Evolutionary conservation across 2,329 filamentous ascomycete genomes (phyloP).

Genomic region (Claviceps purpurea): DNA sequence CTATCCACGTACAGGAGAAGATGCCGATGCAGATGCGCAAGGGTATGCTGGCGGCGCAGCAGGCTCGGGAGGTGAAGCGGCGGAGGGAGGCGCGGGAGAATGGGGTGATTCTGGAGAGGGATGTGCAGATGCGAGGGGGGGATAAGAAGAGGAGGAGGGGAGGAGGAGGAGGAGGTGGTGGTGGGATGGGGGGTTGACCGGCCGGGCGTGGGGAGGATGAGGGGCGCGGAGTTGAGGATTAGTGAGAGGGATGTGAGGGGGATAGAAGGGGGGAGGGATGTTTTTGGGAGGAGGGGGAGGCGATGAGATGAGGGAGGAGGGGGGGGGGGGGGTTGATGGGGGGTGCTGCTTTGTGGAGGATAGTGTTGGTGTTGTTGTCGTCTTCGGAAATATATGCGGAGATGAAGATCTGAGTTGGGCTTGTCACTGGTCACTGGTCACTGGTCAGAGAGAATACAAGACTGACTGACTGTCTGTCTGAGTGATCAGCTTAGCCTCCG

Average conservation of each 20-base stretch:
- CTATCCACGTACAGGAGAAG: constrained; percentile 62
- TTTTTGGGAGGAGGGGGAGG: constrained; percentile 28
- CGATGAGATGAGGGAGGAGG: constrained; percentile 10
- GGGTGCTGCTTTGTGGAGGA: background rate
- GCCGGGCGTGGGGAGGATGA: constrained; percentile 69
- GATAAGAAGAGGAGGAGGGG: constrained; percentile 23
- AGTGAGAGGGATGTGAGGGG: constrained; percentile 63
- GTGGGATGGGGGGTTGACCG: constrained; percentile 54
- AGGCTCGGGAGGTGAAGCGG: constrained; percentile 53
- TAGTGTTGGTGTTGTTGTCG: too few relatives aligned
- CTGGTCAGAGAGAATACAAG: too few relatives aligned
- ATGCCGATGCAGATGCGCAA: constrained; percentile 83
- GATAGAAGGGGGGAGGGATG: constrained; percentile 45
- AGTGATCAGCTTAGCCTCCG: too few relatives aligned
- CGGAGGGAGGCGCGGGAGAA: constrained; percentile 76
- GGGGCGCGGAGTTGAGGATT: constrained; percentile 64
- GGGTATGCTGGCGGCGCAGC: constrained; percentile 63
- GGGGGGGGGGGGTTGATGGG: background rate
- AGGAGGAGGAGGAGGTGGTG: constrained; percentile 36
- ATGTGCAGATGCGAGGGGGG: constrained; percentile 14
- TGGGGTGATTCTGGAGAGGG: constrained; percentile 70
- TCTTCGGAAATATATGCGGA: too few relatives aligned
- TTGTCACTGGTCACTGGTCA: too few relatives aligned
- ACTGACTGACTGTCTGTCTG: too few relatives aligned
- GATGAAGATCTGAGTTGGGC: too few relatives aligned